A percentile compares a stretch with the other conserved stretches of the same genome.
Conservation (phyloP, 2,329 filamentous ascomycete genomes). For the Tolypocladium tundrense region DNA sequence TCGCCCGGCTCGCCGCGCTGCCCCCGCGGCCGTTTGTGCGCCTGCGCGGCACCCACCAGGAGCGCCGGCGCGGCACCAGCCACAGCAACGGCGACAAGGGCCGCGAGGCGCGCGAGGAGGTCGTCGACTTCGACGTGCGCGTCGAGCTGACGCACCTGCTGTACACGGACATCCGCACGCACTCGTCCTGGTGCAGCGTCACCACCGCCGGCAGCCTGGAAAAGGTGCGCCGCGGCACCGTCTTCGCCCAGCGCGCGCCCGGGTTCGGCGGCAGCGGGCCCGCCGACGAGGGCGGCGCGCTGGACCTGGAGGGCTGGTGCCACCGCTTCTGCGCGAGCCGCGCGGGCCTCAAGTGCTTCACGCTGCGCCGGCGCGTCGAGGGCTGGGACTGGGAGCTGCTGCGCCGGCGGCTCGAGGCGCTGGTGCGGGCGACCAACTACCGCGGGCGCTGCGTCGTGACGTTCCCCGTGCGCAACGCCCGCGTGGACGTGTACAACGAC, state of each 20-base stretch:
- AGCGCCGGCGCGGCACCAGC: constrained; percentile 17
- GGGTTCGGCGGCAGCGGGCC: constrained; percentile 23
- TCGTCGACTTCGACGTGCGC: constrained; percentile 50
- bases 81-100: constrained; percentile 17
- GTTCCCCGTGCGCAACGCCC: constrained; percentile 47
- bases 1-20: constrained; percentile 30
- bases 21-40: constrained; percentile 45
- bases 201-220: constrained; percentile 46
- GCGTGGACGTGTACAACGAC: constrained; percentile 54
- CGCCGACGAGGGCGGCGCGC: constrained; percentile 17
- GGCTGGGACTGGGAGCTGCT: constrained; percentile 52
- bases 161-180: constrained; percentile 31
- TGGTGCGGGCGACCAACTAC: constrained; percentile 58
- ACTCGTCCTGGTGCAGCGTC: constrained; percentile 31
- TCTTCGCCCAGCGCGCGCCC: constrained; percentile 41
- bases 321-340: constrained; percentile 52
- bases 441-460: constrained; percentile 47
- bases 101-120: constrained; percentile 35
- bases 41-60: constrained; percentile 42
- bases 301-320: constrained; percentile 49
- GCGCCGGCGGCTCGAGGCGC: constrained; percentile 36
- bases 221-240: constrained; percentile 54
- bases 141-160: constrained; percentile 51
- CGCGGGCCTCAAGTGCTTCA: constrained; percentile 46
- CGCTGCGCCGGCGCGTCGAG: constrained; percentile 38